These are phyloP conservation scores for Periconia sp. DNA, from an alignment of 2,329 filamentous ascomycete species.

Conservation along the genomic window DNA sequence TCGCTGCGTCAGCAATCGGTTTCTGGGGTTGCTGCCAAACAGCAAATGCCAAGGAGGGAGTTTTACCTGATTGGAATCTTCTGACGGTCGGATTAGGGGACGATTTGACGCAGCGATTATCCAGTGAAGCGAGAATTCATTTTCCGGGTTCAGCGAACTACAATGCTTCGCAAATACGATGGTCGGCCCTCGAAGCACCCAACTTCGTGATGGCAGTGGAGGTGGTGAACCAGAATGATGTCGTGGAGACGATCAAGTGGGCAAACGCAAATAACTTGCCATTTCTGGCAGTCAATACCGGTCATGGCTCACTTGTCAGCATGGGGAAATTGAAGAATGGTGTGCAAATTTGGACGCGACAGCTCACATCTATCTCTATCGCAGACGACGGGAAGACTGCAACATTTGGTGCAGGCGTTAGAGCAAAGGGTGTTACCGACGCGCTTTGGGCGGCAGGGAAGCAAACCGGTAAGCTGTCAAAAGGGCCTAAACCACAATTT, in stretches of 20 bases:
- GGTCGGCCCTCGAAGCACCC: too few relatives aligned
- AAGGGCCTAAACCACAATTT: not conserved
- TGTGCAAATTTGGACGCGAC: slow-evolving; percentile 8
- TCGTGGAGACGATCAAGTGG: slow-evolving; percentile 12
- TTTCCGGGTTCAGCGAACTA: too few relatives aligned
- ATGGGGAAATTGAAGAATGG: slow-evolving; percentile 3
- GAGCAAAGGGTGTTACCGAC: slow-evolving; percentile 26
- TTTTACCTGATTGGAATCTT: too few relatives aligned
- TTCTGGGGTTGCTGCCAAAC: too few relatives aligned
- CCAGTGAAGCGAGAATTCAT: too few relatives aligned
- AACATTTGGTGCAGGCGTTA: slow-evolving; percentile 35
- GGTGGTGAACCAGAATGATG: too few relatives aligned
- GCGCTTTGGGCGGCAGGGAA: slow-evolving; percentile 32
- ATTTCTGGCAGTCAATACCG: slow-evolving; percentile 4
- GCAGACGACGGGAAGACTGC: slow-evolving; percentile 28
- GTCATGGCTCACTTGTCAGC: slow-evolving; percentile 1
- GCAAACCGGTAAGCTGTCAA: slow-evolving; percentile 12
- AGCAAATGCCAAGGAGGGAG: too few relatives aligned
- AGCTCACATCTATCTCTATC: slow-evolving; percentile 27
- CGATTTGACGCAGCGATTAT: too few relatives aligned
- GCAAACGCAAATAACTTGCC: slow-evolving; percentile 27
- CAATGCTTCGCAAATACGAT: too few relatives aligned
- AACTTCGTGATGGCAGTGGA: too few relatives aligned
- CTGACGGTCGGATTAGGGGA: too few relatives aligned
- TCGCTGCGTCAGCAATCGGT: too few relatives aligned